These are phyloP conservation scores for Boletus reticulatus DNA, from an alignment of 768 basidiomycete genomes.

Conservation along the genomic window DNA sequence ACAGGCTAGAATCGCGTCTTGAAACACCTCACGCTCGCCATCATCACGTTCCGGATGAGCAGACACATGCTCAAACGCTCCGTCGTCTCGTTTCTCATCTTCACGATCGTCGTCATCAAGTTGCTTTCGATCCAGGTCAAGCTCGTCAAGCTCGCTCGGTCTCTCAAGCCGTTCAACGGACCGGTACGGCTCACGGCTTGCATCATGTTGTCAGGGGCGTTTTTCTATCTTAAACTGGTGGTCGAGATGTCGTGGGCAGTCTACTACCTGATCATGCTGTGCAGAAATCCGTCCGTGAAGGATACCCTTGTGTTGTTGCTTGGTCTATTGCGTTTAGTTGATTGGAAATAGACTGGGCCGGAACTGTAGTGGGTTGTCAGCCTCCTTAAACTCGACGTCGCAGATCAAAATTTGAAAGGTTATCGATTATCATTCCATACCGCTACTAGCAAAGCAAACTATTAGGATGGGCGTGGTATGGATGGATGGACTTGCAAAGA, in stretches of 20 bases:
- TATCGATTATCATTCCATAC: background rate
- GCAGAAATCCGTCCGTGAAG: slow-evolving; percentile 27
- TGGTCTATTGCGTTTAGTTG: slow-evolving; percentile 26
- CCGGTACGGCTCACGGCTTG: slow-evolving; percentile 25
- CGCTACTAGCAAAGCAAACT: background rate
- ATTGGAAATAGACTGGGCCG: slow-evolving; percentile 26
- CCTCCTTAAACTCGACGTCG: too few species aligned
- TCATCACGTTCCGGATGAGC: slow-evolving; percentile 30
- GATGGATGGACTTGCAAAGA: background rate
- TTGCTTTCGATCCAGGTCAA: slow-evolving; percentile 28
- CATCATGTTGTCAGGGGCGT: slow-evolving; percentile 22
- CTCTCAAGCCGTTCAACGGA: slow-evolving; percentile 25
- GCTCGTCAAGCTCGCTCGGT: slow-evolving; percentile 27
- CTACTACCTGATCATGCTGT: slow-evolving; percentile 27
- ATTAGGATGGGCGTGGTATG: background rate
- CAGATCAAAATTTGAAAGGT: too few species aligned
- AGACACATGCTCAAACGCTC: slow-evolving; percentile 29
- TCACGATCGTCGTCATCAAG: slow-evolving; percentile 31
- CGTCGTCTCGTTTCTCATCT: slow-evolving; percentile 28
- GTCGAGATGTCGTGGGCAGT: slow-evolving; percentile 28
- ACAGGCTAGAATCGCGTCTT: slow-evolving; percentile 17
- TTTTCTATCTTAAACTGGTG: slow-evolving; percentile 28
- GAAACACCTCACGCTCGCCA: slow-evolving; percentile 22
- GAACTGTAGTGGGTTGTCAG: too few species aligned
- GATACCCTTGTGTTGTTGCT: slow-evolving; percentile 19